Conservation (phyloP, 352 stramenopile species). For the Globisporangium nodosum region DNA sequence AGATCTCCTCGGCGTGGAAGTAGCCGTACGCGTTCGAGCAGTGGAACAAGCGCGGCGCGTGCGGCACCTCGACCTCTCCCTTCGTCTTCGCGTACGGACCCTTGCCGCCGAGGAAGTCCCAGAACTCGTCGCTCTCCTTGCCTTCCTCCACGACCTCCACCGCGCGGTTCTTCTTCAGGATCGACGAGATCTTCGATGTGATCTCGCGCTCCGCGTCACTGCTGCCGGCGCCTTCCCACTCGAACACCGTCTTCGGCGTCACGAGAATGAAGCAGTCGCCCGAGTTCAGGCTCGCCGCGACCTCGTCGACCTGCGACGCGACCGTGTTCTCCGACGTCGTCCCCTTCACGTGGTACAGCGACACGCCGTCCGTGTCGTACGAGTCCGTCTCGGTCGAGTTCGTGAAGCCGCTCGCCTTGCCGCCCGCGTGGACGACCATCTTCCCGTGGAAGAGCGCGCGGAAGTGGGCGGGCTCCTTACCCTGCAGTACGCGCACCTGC, state of each 20-base stretch:
- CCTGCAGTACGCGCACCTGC: constrained; percentile 83
- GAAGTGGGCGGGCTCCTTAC: constrained; percentile 87
- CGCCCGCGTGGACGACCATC: constrained; percentile 88
- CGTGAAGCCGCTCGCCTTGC: constrained; percentile 86
- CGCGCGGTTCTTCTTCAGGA: constrained; percentile 51
- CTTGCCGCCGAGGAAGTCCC: constrained; percentile 81
- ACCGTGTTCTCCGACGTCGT: constrained; percentile 83
- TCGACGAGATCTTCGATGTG: constrained; percentile 48
- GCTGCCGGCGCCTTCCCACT: constrained; percentile 72
- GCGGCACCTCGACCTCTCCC: constrained; percentile 53
- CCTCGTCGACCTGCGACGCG: constrained; percentile 73
- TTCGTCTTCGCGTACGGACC: constrained; percentile 62
- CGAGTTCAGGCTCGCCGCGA: constrained; percentile 83
- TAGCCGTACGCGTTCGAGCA: constrained; percentile 86
- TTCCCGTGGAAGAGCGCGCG: constrained; percentile 86
- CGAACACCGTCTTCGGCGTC: constrained; percentile 62
- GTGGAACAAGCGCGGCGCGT: constrained; percentile 86
- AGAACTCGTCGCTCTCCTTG: constrained; percentile 74
- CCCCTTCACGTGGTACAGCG: constrained; percentile 89
- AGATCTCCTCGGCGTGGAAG: constrained; percentile 83
- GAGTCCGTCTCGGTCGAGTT: constrained; percentile 80
- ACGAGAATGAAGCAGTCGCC: constrained; percentile 84
- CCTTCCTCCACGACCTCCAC: constrained; percentile 50
- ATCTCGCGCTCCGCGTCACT: constrained; percentile 59
- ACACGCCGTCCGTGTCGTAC: constrained; percentile 83